phyloP scores from a whole-genome alignment of 805 yeast genomes.

The Clavispora asparagi region DNA sequence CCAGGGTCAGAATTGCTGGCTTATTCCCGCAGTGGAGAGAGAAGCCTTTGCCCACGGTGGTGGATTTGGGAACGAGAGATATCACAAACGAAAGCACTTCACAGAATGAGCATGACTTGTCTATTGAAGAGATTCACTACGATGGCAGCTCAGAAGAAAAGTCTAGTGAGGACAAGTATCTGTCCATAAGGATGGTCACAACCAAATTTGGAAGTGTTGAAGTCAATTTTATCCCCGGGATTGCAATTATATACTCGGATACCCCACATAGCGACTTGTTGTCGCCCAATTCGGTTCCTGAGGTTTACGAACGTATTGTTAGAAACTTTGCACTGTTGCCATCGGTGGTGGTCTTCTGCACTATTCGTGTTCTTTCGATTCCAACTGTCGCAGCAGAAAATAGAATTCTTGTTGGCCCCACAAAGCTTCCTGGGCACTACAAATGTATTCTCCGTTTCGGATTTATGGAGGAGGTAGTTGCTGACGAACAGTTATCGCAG shows the following conservation, averaged over 20 bases:
- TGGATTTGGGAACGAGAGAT: slow-evolving; percentile 13
- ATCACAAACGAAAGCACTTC: neutral
- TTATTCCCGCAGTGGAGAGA: slow-evolving; percentile 25
- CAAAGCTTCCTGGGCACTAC: slow-evolving; percentile 42
- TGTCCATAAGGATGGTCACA: slow-evolving; percentile 4
- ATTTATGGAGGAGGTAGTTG: slow-evolving; percentile 37
- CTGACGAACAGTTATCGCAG: slow-evolving; percentile 16
- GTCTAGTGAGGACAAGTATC: neutral
- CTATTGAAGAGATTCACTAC: neutral
- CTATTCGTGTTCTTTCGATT: slow-evolving; percentile 35
- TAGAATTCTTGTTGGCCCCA: slow-evolving; percentile 33
- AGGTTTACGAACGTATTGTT: slow-evolving; percentile 31
- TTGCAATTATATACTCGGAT: slow-evolving; percentile 40
- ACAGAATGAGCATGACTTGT: neutral
- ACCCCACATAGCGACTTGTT: slow-evolving; percentile 28
- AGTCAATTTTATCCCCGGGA: slow-evolving; percentile 26
- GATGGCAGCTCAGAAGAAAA: neutral
- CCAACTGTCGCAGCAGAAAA: slow-evolving; percentile 40
- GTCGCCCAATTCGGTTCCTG: slow-evolving; percentile 44
- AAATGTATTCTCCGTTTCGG: slow-evolving; percentile 47
- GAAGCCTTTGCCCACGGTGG: slow-evolving; percentile 6
- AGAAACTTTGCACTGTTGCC: slow-evolving; percentile 42
- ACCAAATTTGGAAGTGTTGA: slow-evolving; percentile 17
- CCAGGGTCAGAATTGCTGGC: slow-evolving; percentile 30
- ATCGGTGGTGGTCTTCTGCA: slow-evolving; percentile 38